Conservation (phyloP, 441 rosid genomes). For the Pelargonium cotyledonis region DNA sequence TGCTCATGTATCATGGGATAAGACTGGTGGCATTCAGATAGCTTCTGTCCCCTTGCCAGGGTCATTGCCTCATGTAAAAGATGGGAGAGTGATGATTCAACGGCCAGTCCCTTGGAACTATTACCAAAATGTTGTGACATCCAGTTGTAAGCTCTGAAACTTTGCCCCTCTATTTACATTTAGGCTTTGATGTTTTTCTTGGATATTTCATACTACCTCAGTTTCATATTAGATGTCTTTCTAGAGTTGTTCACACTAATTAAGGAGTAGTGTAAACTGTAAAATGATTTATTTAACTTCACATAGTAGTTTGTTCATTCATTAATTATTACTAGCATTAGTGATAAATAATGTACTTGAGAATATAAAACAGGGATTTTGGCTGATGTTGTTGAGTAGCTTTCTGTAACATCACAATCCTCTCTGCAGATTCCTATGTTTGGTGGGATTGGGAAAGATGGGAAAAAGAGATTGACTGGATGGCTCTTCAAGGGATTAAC, state of each 20-base stretch:
- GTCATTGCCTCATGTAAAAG: constrained; percentile 60
- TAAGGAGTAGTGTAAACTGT: no score
- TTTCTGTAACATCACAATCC: constrained; percentile 18
- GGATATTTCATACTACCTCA: not conserved
- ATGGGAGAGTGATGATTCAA: constrained; percentile 53
- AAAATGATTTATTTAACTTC: no score
- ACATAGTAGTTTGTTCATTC: no score
- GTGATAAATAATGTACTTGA: no score
- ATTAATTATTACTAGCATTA: no score
- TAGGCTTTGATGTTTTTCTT: constrained; percentile 6
- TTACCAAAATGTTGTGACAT: constrained; percentile 95
- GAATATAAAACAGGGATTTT: not conserved
- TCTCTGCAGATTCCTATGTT: constrained; percentile 69
- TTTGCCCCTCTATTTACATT: constrained; percentile 15
- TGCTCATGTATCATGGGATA: constrained; percentile 96
- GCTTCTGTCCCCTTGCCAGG: constrained; percentile 75
- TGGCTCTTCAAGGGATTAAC: constrained; percentile 97
- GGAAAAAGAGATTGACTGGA: constrained; percentile 99
- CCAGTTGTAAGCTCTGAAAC: constrained; percentile 63
- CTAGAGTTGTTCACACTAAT: no score
- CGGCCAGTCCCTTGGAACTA: constrained; percentile 97
- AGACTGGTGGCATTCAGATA: constrained; percentile 84
- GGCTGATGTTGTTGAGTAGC: constrained; percentile 14
- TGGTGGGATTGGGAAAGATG: constrained; percentile 99
- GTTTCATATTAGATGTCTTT: no score